Conservation (phyloP, 495 filamentous ascomycete species). For the Penicillium flavigenum region DNA sequence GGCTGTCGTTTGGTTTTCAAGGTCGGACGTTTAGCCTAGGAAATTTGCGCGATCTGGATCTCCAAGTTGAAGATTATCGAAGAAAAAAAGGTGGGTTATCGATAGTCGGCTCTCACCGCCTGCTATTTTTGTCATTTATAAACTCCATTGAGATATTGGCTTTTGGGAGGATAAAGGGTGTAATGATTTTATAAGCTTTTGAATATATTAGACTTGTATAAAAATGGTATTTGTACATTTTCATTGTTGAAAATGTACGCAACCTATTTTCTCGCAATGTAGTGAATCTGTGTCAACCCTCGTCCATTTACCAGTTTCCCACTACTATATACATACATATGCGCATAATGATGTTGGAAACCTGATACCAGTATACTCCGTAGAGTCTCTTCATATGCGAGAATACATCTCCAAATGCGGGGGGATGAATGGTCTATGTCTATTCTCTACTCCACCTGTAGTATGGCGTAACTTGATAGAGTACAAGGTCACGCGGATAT, state of each 20-base stretch:
- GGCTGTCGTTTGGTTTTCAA: neutral
- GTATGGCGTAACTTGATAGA: too few species aligned
- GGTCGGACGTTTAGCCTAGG: neutral
- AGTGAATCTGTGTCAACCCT: neutral
- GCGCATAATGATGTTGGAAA: neutral
- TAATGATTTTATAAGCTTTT: neutral
- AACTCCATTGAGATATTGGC: neutral
- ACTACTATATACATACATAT: neutral
- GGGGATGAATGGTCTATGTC: neutral
- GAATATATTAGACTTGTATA: neutral
- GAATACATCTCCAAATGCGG: neutral
- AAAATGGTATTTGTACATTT: neutral
- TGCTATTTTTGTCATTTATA: conserved; percentile 16
- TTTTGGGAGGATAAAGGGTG: neutral
- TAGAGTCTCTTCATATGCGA: neutral
- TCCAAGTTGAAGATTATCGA: conserved; percentile 16
- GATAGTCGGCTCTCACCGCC: conserved; percentile 32
- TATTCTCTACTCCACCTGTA: neutral
- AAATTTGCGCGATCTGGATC: conserved; percentile 15
- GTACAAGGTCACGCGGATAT: too few species aligned
- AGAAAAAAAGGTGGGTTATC: conserved; percentile 37
- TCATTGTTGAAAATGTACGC: neutral
- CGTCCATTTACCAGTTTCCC: neutral
- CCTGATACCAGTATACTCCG: neutral
- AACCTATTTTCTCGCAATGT: neutral